A percentile compares a stretch with the other conserved stretches of the same genome.
These are phyloP conservation scores for Ophiostoma ips DNA, from an alignment of 2,329 filamentous ascomycete species.

Conservation along the genomic window DNA sequence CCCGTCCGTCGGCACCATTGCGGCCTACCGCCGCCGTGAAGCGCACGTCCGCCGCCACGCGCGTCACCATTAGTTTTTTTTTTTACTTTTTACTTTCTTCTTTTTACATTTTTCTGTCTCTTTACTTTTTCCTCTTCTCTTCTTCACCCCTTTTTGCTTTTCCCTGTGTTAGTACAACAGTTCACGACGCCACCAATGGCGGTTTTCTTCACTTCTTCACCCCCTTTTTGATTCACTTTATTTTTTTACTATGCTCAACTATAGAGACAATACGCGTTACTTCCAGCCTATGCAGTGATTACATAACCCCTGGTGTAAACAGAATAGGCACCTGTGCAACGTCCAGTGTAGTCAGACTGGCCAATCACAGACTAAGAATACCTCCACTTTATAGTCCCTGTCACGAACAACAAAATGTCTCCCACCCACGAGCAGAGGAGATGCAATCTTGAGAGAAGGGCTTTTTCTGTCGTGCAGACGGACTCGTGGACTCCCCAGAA, in stretches of 20 bases:
- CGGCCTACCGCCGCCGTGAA: not conserved
- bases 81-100: not conserved
- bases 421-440: too few relatives aligned
- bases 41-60: not conserved
- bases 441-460: too few relatives aligned
- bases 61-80: not conserved
- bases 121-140: not conserved
- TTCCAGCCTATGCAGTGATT: too few relatives aligned
- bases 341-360: too few relatives aligned
- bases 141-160: not conserved
- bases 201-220: not conserved
- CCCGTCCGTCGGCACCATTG: not conserved
- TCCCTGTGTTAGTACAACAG: not conserved
- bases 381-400: too few relatives aligned
- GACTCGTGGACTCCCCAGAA: too few relatives aligned
- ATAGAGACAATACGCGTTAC: too few relatives aligned
- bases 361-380: too few relatives aligned
- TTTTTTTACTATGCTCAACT: not conserved
- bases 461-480: too few relatives aligned
- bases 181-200: not conserved
- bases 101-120: not conserved
- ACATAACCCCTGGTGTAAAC: too few relatives aligned
- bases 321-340: too few relatives aligned
- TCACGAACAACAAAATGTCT: too few relatives aligned
- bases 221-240: not conserved